Evolutionary conservation across 495 filamentous ascomycete genomes (phyloP), one percentile per base, ranked within the genome.

Genomic region (Hypoxylon lienhwacheense): DNA sequence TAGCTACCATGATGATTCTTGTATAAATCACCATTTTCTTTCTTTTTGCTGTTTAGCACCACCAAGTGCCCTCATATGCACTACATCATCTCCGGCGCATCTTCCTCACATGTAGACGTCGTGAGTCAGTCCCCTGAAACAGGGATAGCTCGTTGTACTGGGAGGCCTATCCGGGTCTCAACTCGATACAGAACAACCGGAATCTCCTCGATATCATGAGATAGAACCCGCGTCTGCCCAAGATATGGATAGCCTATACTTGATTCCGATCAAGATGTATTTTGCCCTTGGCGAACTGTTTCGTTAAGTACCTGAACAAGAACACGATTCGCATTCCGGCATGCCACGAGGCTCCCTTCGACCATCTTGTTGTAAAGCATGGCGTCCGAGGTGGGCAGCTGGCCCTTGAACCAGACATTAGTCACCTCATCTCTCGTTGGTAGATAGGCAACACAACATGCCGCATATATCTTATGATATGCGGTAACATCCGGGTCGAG

Each of bases 371-470:
- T 67, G 53, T 77, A 75, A 3, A 71, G 42, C 20, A 68, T 63
- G 26, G 70, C 58, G 20, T 74, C 72, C 1, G 70, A 66, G 1
- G 63, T 65, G 0, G 75, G 72, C 6, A 77, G 35, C 45, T 77
- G 70, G 3, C 95, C 92, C 76, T 90, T 97, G 44, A 91, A 81
- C 93, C 95, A 98, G 8, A 97, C 63, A 63, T 93, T 88, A 7
- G 91, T 96, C 41, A 97, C 82, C 65, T 98, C 95, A 64, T 98
- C 93, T 42, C 92, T 78, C 5, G 75, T 77, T 36, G 90, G 86
- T 69, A 97, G 78, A 67, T 97, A 98, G 2, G 83, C 93, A n/a
- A 97, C 84, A 48, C 91, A 88, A 72, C 87, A 92, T 11, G 88
- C 89, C 4, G 90, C 88, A 17, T 84, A 52, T 40, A 97, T 83